phyloP scores from a whole-genome alignment of 2,329 filamentous ascomycete species.

The Tympanopsis confertula region DNA sequence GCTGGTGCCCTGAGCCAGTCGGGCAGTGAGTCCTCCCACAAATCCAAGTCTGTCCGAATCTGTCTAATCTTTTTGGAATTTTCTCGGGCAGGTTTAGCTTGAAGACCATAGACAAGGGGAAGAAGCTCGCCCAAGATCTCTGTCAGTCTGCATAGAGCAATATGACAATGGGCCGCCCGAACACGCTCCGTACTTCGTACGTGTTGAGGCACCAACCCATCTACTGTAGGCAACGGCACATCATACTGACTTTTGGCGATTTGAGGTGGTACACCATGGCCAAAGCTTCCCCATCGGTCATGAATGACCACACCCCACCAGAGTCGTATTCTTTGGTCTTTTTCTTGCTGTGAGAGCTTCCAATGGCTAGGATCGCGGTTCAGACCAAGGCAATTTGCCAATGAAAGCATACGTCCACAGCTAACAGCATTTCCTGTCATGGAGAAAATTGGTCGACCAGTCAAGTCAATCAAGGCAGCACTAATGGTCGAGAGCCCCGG shows the following conservation, averaged over 20 bases:
- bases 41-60: slow-evolving; percentile 28
- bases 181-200: slow-evolving; percentile 24
- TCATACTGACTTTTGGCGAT: slow-evolving; percentile 40
- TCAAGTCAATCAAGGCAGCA: slow-evolving; percentile 23
- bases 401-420: slow-evolving; percentile 36
- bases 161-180: slow-evolving; percentile 34
- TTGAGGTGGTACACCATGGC: slow-evolving; percentile 40
- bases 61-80: slow-evolving; percentile 29
- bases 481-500: slow-evolving; percentile 24
- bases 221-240: slow-evolving; percentile 36
- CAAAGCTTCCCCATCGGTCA: slow-evolving; percentile 42
- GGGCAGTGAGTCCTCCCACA: slow-evolving; percentile 29
- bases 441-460: slow-evolving; percentile 23
- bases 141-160: slow-evolving; percentile 36
- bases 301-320: slow-evolving; percentile 47
- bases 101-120: slow-evolving; percentile 29
- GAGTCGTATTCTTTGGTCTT: slow-evolving; percentile 33
- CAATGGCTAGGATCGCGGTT: slow-evolving; percentile 41
- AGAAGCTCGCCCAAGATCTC: slow-evolving; percentile 30
- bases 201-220: slow-evolving; percentile 21
- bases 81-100: slow-evolving; percentile 25
- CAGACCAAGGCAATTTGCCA: slow-evolving; percentile 41
- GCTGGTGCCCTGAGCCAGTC: slow-evolving; percentile 24
- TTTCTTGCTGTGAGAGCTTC: slow-evolving; percentile 36
- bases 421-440: slow-evolving; percentile 36